Conservation (phyloP, 768 basidiomycete species). For the Leccinum pellstonianum region DNA sequence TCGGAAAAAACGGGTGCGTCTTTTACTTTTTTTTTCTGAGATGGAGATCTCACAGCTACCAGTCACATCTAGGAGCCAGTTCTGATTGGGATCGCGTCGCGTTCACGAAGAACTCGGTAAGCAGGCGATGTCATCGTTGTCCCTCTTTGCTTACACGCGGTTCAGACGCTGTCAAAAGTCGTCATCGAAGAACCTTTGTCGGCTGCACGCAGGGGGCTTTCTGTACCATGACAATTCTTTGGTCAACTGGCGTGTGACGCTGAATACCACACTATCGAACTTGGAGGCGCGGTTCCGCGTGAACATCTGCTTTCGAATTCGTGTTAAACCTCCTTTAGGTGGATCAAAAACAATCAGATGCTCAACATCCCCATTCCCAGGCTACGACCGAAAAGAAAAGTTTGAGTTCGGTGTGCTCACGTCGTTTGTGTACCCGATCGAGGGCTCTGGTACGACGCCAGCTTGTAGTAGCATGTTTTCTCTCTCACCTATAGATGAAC, state of each 20-base stretch:
- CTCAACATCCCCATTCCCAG: conserved; percentile 78
- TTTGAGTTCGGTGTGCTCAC: conserved; percentile 59
- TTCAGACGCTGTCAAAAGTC: conserved; percentile 39
- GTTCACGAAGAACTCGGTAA: conserved; percentile 91
- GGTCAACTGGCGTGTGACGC: conserved; percentile 91
- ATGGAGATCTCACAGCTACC: conserved; percentile 57
- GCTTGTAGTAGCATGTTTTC: too few species aligned
- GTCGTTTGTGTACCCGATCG: too few species aligned
- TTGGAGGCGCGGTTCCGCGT: conserved; percentile 61
- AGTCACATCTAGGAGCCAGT: conserved; percentile 84
- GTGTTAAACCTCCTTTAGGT: conserved; percentile 48
- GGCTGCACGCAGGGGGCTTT: conserved; percentile 85
- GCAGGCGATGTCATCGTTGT: conserved; percentile 14
- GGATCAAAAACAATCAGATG: conserved; percentile 85
- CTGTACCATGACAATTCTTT: conserved; percentile 94
- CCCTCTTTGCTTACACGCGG: conserved; percentile 1
- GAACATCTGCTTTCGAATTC: neutral
- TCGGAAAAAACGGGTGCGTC: conserved; percentile 82
- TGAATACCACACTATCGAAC: conserved; percentile 30
- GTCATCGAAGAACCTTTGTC: conserved; percentile 89
- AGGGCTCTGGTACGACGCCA: too few species aligned
- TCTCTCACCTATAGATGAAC: too few species aligned
- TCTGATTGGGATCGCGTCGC: conserved; percentile 93
- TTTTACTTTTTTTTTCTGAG: neutral
- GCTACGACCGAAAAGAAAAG: conserved; percentile 60